phyloP scores from a whole-genome alignment of 2,329 filamentous ascomycete genomes.

The Alternaria metachromatica region DNA sequence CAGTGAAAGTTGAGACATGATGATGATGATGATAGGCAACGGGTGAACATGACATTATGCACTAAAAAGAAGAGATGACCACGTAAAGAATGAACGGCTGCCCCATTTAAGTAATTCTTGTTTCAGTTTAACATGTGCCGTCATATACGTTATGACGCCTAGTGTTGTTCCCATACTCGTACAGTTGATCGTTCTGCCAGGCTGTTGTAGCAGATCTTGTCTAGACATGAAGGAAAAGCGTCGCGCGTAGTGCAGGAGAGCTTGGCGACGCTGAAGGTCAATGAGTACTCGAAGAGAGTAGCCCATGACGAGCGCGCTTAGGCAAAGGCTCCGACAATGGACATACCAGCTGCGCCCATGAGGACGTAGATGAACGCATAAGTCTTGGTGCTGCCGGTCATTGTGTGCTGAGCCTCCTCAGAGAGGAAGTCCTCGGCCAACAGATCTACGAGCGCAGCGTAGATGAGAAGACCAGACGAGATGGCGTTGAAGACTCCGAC shows the following conservation, averaged over 20 bases:
- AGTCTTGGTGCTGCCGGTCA: conserved; percentile 62
- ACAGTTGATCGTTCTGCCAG: conserved; percentile 16
- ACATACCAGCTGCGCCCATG: conserved; percentile 48
- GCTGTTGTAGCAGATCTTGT: not conserved
- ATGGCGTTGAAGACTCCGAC: conserved; percentile 72
- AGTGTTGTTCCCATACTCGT: conserved; percentile 18
- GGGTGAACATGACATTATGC: conserved; percentile 44
- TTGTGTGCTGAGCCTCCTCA: conserved; percentile 49
- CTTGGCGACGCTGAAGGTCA: not conserved
- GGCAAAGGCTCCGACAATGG: conserved; percentile 16
- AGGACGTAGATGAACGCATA: conserved; percentile 57
- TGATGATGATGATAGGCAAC: conserved; percentile 44
- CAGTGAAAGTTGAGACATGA: not conserved
- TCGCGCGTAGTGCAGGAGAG: conserved; percentile 14
- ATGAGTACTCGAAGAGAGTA: not conserved
- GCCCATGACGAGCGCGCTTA: not conserved
- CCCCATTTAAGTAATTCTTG: conserved; percentile 36
- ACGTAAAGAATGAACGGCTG: conserved; percentile 45
- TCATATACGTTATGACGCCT: not conserved
- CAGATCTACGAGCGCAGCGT: conserved; percentile 68
- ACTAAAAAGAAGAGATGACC: conserved; percentile 36
- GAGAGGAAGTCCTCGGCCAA: conserved; percentile 71
- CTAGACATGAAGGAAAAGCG: conserved; percentile 3
- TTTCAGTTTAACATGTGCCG: conserved; percentile 14
- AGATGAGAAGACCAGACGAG: conserved; percentile 67